Percentiles rank a stretch among this genome's conserved stretches.
Evolutionary conservation across 2,329 filamentous ascomycete species (phyloP).

Genomic region (Sarocladium kiliense): DNA sequence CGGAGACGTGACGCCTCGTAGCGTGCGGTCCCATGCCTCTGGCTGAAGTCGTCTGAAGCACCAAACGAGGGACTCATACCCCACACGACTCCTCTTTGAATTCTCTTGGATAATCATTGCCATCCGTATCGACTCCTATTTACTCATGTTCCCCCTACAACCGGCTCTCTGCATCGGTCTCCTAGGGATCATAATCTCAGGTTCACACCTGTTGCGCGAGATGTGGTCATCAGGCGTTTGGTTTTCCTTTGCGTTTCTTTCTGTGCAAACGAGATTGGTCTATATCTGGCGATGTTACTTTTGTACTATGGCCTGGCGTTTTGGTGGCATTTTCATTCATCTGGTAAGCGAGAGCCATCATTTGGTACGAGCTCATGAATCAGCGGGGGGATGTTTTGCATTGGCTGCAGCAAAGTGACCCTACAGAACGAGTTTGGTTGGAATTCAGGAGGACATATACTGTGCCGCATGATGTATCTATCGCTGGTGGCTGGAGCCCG

Average conservation of each 20-base stretch:
- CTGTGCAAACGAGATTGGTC: background rate
- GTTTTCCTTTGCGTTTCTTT: background rate
- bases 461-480: background rate
- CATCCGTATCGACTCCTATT: background rate
- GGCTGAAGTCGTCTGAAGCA: too few species aligned
- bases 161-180: background rate
- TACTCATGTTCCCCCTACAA: background rate
- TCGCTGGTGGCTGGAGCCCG: background rate
- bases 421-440: background rate
- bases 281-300: background rate
- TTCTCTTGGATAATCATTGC: conserved; percentile 10
- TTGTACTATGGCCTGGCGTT: background rate
- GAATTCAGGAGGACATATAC: background rate
- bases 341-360: background rate
- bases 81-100: background rate
- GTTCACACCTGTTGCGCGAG: background rate
- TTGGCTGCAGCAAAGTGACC: background rate
- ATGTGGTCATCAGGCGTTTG: background rate
- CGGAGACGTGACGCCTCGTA: conserved; percentile 51
- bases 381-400: background rate
- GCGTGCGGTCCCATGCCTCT: conserved; percentile 43
- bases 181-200: background rate
- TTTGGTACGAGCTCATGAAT: background rate
- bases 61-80: too few species aligned
- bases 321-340: background rate